These are phyloP conservation scores for Ochetophila trinervis DNA, from an alignment of 306 rosid genomes.

Conservation along the genomic window DNA sequence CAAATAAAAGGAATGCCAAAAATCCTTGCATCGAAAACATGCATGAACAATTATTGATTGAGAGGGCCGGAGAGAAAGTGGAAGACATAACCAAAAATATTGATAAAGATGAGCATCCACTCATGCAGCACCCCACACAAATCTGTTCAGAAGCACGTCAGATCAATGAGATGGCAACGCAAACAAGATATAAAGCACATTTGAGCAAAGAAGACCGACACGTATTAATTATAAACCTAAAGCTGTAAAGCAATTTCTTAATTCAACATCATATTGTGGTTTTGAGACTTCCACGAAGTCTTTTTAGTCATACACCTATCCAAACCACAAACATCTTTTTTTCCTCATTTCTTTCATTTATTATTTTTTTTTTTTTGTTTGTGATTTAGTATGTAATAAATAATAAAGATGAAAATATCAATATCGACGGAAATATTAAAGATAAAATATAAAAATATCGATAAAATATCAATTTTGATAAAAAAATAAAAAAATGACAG, in stretches of 20 bases:
- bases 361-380: too few species aligned
- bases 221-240: background rate
- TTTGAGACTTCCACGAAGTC: conserved; percentile 6
- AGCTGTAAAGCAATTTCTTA: conserved; percentile 6
- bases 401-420: too few species aligned
- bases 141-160: background rate
- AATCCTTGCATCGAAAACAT: background rate
- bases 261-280: conserved; percentile 5
- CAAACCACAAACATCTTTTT: background rate
- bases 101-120: background rate
- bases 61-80: background rate
- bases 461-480: too few species aligned
- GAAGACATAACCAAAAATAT: background rate
- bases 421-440: too few species aligned
- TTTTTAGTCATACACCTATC: background rate
- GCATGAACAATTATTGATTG: conserved; percentile 9
- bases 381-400: too few species aligned
- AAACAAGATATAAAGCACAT: background rate
- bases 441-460: too few species aligned
- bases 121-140: background rate
- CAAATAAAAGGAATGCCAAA: background rate
- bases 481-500: too few species aligned
- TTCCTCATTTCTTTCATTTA: too few species aligned
- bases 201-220: background rate
- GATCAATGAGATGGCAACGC: conserved; percentile 2